Base-by-base conservation (phyloP, 805 yeast genomes). In the Saturnispora silvae region DNA sequence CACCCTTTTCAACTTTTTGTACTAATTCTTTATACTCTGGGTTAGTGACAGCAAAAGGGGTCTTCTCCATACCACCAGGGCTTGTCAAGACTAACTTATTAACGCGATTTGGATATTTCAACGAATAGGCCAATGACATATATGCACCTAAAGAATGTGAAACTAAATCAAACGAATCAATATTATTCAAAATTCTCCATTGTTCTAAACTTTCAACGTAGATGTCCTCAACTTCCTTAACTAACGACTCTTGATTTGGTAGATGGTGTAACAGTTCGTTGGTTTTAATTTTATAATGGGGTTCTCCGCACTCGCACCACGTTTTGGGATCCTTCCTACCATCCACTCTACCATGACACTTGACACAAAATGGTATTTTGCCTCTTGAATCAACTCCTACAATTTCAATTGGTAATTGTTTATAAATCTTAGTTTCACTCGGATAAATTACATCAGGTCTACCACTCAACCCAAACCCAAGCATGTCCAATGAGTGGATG, bases 71-170 rank as follows among this genome's bases (percentile, higher is more conserved):
- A 0, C 94, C 94, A 1, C 80, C 81, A 0, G 94, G 94, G 10
- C 85, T 76, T 3, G 79, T 68, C 18, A 82, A 59, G 2, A 80
- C 62, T 45, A 83, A 56, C 41, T 70, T 68, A 13, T 65, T 57
- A 5, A 83, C 63, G 4, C 64, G 52, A 0, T 68, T 52, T 0
- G 86, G 84, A 47, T 77, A 67, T 42, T 63, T 70, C 30, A 75
- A 50, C 2, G 81, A 65, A 52, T 79, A 82, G 5, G 77, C 70
- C 34, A 72, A 70, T 0, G 83, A 70, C 59, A 84, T 60, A 47
- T 80, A 77, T 0, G 85, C 92, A 23, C 94, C 94, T 45, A 73
- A 75, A 0, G 94, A 81, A 54, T 83, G 94, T 1, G 85, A 89
- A 16, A 82, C 59, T 11, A 83, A 51, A 48, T 72, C 79, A 28